Evolutionary conservation across 2,329 filamentous ascomycete species (phyloP).

Genomic region (Alternaria incomplexa): DNA sequence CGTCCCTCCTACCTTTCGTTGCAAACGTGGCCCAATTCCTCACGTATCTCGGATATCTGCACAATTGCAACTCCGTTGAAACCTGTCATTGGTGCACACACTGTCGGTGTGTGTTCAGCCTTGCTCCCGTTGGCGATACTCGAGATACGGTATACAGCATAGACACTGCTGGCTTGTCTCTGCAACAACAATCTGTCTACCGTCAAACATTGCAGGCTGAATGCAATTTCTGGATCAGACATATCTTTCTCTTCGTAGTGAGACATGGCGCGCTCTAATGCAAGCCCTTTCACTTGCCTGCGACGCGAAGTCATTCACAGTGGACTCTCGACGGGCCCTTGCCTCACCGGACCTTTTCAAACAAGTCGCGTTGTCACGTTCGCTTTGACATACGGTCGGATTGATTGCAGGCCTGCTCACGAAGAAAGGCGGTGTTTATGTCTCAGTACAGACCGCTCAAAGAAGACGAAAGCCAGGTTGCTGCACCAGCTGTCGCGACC

Average conservation of each 20-base stretch:
- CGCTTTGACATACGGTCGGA: slow-evolving; percentile 13
- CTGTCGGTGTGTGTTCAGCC: slow-evolving; percentile 22
- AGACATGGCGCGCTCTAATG: slow-evolving; percentile 16
- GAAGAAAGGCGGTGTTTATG: slow-evolving; percentile 31
- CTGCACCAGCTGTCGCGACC: slow-evolving; percentile 25
- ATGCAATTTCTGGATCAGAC: not conserved
- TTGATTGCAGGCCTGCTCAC: slow-evolving; percentile 12
- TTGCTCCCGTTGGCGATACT: slow-evolving; percentile 28
- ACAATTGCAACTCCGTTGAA: slow-evolving; percentile 9
- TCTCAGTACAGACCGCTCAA: slow-evolving; percentile 39
- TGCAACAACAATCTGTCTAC: not conserved
- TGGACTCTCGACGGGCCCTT: slow-evolving; percentile 17
- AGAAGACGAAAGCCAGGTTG: slow-evolving; percentile 24
- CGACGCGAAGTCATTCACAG: slow-evolving; percentile 1
- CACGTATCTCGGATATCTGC: slow-evolving; percentile 21
- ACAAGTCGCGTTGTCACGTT: slow-evolving; percentile 27
- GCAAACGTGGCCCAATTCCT: slow-evolving; percentile 44
- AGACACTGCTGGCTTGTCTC: slow-evolving; percentile 1
- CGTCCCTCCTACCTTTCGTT: slow-evolving; percentile 29
- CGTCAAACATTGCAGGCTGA: not conserved
- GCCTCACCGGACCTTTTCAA: slow-evolving; percentile 26
- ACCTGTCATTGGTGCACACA: slow-evolving; percentile 22
- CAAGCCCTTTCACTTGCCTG: slow-evolving; percentile 20
- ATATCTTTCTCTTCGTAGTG: not conserved
- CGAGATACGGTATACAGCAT: slow-evolving; percentile 20